phyloP scores from a whole-genome alignment of 1,284 basidiomycete species.

The Athelia sp. region DNA sequence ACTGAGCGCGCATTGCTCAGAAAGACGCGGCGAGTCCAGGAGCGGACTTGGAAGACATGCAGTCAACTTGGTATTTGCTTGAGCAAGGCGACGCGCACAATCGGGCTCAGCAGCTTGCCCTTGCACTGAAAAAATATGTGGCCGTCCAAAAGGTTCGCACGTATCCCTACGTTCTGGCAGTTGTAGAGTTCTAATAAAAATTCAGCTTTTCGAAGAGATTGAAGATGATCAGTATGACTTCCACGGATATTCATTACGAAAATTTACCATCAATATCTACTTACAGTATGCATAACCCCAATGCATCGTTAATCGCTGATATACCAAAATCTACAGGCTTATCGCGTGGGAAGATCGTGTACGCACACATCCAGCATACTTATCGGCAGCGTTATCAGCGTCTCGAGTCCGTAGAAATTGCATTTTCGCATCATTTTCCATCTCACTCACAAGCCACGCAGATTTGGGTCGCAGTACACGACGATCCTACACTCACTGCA shows the following conservation, averaged over 20 bases:
- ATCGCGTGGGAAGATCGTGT: conserved; percentile 82
- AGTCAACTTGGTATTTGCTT: conserved; percentile 83
- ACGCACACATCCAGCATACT: conserved; percentile 71
- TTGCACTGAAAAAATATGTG: conserved; percentile 86
- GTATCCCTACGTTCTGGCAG: conserved; percentile 1
- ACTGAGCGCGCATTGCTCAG: conserved; percentile 40
- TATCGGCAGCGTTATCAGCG: conserved; percentile 70
- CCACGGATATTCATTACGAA: conserved; percentile 91
- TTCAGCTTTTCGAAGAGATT: conserved; percentile 80
- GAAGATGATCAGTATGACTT: conserved; percentile 99
- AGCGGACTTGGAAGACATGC: conserved; percentile 93
- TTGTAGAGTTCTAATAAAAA: background rate
- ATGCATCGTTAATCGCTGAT: background rate
- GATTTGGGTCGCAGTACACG: conserved; percentile 75
- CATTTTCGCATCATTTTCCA: background rate
- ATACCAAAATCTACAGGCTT: conserved; percentile 44
- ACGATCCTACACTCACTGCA: conserved; percentile 63
- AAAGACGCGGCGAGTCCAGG: conserved; percentile 80
- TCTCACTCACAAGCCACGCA: conserved; percentile 21
- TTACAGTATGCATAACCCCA: conserved; percentile 51
- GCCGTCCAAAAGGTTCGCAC: conserved; percentile 64
- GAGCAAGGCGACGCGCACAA: conserved; percentile 79
- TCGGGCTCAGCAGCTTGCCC: conserved; percentile 62
- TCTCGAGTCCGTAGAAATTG: conserved; percentile 42
- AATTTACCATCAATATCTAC: conserved; percentile 86